Base-by-base conservation (phyloP, 148 eudicot genomes). In the Simmondsia chinensis region DNA sequence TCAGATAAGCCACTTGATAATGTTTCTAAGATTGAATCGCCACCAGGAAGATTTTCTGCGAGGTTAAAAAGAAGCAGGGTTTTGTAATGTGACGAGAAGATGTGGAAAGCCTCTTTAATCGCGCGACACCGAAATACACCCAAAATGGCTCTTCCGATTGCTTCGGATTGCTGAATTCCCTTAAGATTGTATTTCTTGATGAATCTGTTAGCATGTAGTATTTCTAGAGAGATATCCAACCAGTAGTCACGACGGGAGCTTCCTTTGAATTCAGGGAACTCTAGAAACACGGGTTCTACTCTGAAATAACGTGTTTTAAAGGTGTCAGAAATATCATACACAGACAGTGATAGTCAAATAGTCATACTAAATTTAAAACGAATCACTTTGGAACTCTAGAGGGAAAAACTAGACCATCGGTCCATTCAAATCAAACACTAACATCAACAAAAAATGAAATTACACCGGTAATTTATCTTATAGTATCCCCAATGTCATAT, bases 261-360 rank as follows among this genome's bases (percentile, higher is more conserved):
- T 58, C 96, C 80, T 65, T 79, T 87, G 45, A 87, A 82, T 65
- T 87, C 94, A 41, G 94, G 93, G 60, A 87, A 87, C 65, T 87
- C 96, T 35, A 87, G 49, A 48, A 65, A 75, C 32, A 82, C 73
- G 57, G 94, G 82, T 52, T 87, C 96, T 54, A 58, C 33, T 43
- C 87, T 76, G 74, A 45, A 68, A 34, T 5, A 28, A 5, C 5
- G 9, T 9, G 9, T 5, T 28, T 5, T 5, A 5, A 5, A 28
- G 31, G 31, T 5, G 31, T 9, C 5, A 9, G 31, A n/a, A n/a
- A n/a, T n/a, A n/a, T n/a, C n/a, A n/a, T n/a, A n/a, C n/a, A n/a
- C n/a, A n/a, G n/a, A n/a, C n/a, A n/a, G n/a, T n/a, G n/a, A n/a
- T n/a, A n/a, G n/a, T n/a, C n/a, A n/a, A n/a, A n/a, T n/a, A n/a